Percentiles rank a stretch among this genome's conserved stretches.
Evolutionary conservation across 805 yeast genomes (phyloP).

Genomic region (Monosporozyma solicola): DNA sequence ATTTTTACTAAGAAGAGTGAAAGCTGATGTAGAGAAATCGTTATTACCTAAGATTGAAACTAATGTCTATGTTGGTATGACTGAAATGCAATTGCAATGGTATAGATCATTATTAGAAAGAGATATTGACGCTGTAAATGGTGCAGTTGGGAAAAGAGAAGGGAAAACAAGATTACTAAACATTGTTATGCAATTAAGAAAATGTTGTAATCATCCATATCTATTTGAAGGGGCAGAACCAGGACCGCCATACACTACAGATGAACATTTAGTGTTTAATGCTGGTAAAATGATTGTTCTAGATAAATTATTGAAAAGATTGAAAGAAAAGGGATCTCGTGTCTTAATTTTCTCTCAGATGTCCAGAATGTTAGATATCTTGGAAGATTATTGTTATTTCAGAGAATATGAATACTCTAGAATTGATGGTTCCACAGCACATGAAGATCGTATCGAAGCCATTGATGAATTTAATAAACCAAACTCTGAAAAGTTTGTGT

Average conservation of each 20-base stretch:
- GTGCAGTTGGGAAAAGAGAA: conserved; percentile 89
- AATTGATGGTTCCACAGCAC: conserved; percentile 89
- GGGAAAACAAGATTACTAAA: conserved; percentile 84
- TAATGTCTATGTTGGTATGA: conserved; percentile 87
- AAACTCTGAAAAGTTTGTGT: conserved; percentile 70
- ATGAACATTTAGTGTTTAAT: conserved; percentile 83
- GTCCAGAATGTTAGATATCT: conserved; percentile 80
- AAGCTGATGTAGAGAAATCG: conserved; percentile 87
- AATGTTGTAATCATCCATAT: conserved; percentile 96
- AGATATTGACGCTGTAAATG: conserved; percentile 93
- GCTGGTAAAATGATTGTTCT: conserved; percentile 85
- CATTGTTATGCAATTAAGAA: conserved; percentile 92
- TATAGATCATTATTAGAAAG: conserved; percentile 80
- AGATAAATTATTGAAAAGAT: conserved; percentile 69
- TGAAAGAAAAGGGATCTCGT: conserved; percentile 70
- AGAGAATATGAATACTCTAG: conserved; percentile 82
- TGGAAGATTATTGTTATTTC: conserved; percentile 85
- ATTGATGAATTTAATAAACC: conserved; percentile 86
- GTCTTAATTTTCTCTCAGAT: conserved; percentile 89
- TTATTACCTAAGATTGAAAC: conserved; percentile 84
- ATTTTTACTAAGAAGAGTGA: conserved; percentile 78
- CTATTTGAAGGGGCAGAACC: conserved; percentile 97
- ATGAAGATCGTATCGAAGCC: conserved; percentile 84
- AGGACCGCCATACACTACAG: conserved; percentile 94
- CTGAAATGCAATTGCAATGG: conserved; percentile 92